Evolutionary conservation across 768 basidiomycete species (phyloP).

Genomic region (Terana coerulea): DNA sequence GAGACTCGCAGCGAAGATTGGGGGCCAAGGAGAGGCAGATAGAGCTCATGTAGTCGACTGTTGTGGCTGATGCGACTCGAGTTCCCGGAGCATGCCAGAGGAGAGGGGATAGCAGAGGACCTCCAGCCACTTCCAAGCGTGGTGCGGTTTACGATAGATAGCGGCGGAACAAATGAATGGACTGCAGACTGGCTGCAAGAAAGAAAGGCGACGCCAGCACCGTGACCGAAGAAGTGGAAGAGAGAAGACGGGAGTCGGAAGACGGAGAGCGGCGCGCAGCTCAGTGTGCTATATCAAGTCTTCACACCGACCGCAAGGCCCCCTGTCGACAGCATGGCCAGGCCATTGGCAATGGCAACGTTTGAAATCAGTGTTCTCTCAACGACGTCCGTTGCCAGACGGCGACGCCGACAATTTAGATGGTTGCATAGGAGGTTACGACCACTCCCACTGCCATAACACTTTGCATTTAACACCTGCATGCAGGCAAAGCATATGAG

Average conservation of each 20-base stretch:
- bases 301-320: background rate
- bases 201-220: constrained; percentile 29
- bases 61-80: background rate
- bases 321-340: constrained; percentile 3
- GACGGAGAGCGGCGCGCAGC: background rate
- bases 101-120: constrained; percentile 4
- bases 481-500: too few relatives aligned
- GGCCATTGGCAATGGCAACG: constrained; percentile 3
- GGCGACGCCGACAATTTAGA: background rate
- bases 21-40: constrained; percentile 68
- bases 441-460: too few relatives aligned
- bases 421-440: too few relatives aligned
- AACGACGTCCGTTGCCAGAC: background rate
- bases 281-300: background rate
- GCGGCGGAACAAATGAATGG: constrained; percentile 35
- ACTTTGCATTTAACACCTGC: too few relatives aligned
- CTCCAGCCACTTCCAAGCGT: constrained; percentile 32
- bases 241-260: background rate
- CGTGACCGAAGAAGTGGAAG: constrained; percentile 16
- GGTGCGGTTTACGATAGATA: constrained; percentile 16
- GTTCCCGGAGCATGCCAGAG: background rate
- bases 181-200: constrained; percentile 46
- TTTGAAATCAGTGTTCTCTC: background rate
- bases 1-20: constrained; percentile 65
- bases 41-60: constrained; percentile 35